Percentiles rank a stretch among this genome's conserved stretches.
phyloP scores from a whole-genome alignment of 768 basidiomycete genomes.

The Mycena polygramma region DNA sequence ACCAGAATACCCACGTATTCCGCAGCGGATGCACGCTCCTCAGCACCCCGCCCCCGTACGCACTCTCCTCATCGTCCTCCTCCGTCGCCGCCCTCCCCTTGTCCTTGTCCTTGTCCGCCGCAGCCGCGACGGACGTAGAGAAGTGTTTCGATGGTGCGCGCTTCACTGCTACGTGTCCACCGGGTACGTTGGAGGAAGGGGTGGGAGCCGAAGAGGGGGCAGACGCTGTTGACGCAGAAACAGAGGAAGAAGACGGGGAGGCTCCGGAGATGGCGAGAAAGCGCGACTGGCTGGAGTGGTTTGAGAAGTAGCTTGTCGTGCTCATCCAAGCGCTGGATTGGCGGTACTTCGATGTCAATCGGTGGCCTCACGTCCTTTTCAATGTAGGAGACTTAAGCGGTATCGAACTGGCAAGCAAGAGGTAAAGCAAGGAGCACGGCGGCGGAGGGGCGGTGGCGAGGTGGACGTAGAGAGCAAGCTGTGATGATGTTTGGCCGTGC shows the following conservation, averaged over 20 bases:
- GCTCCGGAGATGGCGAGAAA: slow-evolving; percentile 69
- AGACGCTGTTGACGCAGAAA: slow-evolving; percentile 42
- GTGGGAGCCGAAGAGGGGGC: too few species aligned
- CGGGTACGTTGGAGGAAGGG: slow-evolving; percentile 15
- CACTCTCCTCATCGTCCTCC: slow-evolving; percentile 26
- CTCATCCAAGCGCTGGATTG: too few species aligned
- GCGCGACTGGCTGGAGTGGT: slow-evolving; percentile 77
- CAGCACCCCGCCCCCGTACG: not conserved
- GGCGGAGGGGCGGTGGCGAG: too few species aligned
- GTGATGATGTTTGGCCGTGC: too few species aligned
- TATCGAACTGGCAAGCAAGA: too few species aligned
- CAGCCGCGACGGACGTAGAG: slow-evolving; percentile 65
- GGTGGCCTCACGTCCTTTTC: too few species aligned
- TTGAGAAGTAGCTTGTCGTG: slow-evolving; percentile 77
- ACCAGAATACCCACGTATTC: slow-evolving; percentile 97
- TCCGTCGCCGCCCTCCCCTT: slow-evolving; percentile 34
- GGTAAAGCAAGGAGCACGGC: too few species aligned
- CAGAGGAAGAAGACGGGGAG: too few species aligned
- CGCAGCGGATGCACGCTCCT: slow-evolving; percentile 79
- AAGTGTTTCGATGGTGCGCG: slow-evolving; percentile 81
- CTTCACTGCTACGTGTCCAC: too few species aligned
- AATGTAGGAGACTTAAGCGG: too few species aligned
- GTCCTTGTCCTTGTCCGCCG: slow-evolving; percentile 53
- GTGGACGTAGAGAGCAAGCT: too few species aligned
- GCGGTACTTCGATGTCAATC: too few species aligned